Base-by-base conservation (phyloP, 202 grass and related monocot species). In the Eragrostis tef region DNA sequence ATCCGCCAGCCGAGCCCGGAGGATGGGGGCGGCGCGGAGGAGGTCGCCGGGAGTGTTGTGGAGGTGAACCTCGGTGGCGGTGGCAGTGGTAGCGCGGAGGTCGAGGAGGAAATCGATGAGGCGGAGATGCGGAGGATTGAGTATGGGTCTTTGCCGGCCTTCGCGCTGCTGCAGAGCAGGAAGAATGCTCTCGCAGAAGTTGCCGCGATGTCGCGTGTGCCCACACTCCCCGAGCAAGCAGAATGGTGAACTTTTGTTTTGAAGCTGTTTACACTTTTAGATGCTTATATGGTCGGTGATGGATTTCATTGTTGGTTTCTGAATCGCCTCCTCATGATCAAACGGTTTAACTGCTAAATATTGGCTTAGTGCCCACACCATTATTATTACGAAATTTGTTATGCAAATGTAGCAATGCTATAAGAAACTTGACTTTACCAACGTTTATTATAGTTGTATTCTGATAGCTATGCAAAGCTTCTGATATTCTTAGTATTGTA, bases 111-210 rank as follows among this genome's bases (percentile, higher is more conserved):
- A 59, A 74, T 93, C 60, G 75, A 82, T 24, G 92, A 91, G 49
- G 88, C 87, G 20, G 85, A 83, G 85, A 93, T 88, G 83, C 84
- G 95, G 52, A 88, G 88, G 67, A 95, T 98, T 36, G 90, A 94
- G 62, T 94, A 98, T 11, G 95, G 93, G 8, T 98, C 92, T 1
- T 64, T 93, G 21, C 87, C 90, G 20, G 85, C 88, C 53, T 93
- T 93, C 15, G 95, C 90, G 45, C 75, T 93, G 65, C 86, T 98
- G 26, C 90, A 98, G 83, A 89, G 83, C 67, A 87, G 89, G 86
- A 98, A 91, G 82, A 93, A 94, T 34, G 74, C 85, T 11, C 84
- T 98, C 36, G 73, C 83, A 24, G 73, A 78, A 20, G 49, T 42
- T 45, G 81, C 88, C 14, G 86, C 89, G 49, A 77, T 93, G 92